phyloP scores from a whole-genome alignment of 345 rosid genomes.

The Clarkia xantiana region DNA sequence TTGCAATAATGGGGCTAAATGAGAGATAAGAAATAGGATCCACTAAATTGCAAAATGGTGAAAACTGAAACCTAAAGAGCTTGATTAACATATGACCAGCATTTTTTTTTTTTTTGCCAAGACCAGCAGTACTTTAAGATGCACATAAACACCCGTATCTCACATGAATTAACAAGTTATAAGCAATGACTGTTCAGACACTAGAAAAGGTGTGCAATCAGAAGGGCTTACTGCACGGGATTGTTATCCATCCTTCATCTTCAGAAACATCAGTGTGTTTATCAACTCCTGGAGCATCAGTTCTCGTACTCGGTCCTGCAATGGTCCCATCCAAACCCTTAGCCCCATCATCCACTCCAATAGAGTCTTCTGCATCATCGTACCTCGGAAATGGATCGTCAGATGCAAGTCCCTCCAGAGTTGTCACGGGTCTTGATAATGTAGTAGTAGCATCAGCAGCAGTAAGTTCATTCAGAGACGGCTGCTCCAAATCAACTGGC shows the following conservation, averaged over 20 bases:
- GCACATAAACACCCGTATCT: no score
- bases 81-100: no score
- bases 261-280: slow-evolving; percentile 64
- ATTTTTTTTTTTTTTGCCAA: no score
- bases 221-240: slow-evolving; percentile 51
- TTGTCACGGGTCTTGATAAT: slow-evolving; percentile 21
- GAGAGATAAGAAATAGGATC: no score
- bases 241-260: slow-evolving; percentile 84
- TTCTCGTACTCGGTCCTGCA: slow-evolving; percentile 19
- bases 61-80: no score
- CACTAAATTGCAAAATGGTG: no score
- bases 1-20: no score
- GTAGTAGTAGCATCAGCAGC: slow-evolving; percentile 13
- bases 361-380: slow-evolving; percentile 24
- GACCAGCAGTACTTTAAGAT: no score
- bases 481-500: slow-evolving; percentile 28
- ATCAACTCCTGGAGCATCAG: slow-evolving; percentile 21
- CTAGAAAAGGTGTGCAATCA: background rate
- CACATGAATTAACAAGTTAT: no score
- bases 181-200: no score
- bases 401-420: slow-evolving; percentile 54
- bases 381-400: slow-evolving; percentile 54
- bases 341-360: slow-evolving; percentile 22
- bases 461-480: slow-evolving; percentile 32
- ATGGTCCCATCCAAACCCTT: slow-evolving; percentile 19